These are phyloP conservation scores for Lotmaria passim DNA, from an alignment of 208 protist species.

Conservation along the genomic window DNA sequence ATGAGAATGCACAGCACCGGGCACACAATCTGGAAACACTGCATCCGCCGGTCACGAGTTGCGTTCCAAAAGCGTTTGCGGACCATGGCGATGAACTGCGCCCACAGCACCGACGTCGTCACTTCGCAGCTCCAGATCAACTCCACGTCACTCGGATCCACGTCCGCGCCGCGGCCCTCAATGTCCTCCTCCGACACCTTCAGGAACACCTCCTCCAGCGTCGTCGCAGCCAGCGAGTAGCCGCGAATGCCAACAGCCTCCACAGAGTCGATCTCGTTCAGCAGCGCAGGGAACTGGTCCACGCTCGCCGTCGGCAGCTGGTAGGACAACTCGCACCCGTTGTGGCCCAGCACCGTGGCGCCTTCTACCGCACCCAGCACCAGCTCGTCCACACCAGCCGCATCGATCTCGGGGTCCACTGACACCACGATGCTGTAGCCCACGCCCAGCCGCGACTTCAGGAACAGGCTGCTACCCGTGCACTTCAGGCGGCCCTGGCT, in stretches of 20 bases:
- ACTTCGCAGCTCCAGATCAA: conserved; percentile 30
- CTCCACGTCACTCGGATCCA: conserved; percentile 19
- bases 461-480: conserved; percentile 65
- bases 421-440: conserved; percentile 61
- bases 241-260: conserved; percentile 42
- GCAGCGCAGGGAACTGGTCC: conserved; percentile 36
- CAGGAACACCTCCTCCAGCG: conserved; percentile 87
- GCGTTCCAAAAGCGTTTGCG: conserved; percentile 57
- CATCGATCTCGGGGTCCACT: conserved; percentile 3
- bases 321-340: conserved; percentile 45
- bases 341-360: conserved; percentile 16
- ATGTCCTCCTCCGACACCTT: conserved; percentile 46
- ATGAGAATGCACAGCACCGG: conserved; percentile 71
- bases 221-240: conserved; percentile 61
- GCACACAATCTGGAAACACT: conserved; percentile 77
- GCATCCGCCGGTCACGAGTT: conserved; percentile 66
- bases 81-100: conserved; percentile 65
- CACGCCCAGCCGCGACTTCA: conserved; percentile 52
- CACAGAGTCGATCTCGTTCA: conserved; percentile 40
- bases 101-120: conserved; percentile 20
- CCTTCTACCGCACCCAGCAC: conserved; percentile 31
- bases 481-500: conserved; percentile 60
- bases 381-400: conserved; percentile 27
- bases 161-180: neutral
- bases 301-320: conserved; percentile 38